phyloP scores from a whole-genome alignment of 2,329 filamentous ascomycete genomes.

The Gnomoniopsis sp. region DNA sequence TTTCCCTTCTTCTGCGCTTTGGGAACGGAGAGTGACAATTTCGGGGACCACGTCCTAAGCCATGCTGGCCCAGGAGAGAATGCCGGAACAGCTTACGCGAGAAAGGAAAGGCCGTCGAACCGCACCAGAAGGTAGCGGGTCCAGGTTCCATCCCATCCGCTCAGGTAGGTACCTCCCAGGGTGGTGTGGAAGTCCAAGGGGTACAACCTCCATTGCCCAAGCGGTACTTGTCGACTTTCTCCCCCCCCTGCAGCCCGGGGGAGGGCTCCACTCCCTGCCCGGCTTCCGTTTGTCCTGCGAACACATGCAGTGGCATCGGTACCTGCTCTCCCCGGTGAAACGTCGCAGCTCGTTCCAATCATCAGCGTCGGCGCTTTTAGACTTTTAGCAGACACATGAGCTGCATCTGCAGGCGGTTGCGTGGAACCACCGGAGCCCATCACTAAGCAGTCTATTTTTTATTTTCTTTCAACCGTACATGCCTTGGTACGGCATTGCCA shows the following conservation, averaged over 20 bases:
- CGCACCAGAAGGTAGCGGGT: constrained; percentile 9
- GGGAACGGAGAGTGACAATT: not conserved
- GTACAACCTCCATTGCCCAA: not conserved
- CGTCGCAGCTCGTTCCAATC: not conserved
- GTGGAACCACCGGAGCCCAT: not conserved
- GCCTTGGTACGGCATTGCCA: no score
- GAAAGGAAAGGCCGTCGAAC: constrained; percentile 15
- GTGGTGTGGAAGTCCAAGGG: not conserved
- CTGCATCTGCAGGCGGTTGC: not conserved
- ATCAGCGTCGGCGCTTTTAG: not conserved
- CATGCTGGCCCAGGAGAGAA: not conserved
- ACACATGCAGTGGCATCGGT: not conserved
- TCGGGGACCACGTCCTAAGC: not conserved
- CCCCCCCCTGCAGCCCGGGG: constrained; percentile 1
- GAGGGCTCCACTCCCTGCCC: constrained; percentile 9
- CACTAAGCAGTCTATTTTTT: no score
- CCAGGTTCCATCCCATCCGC: constrained; percentile 9
- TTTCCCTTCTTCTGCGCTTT: not conserved
- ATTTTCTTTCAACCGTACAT: no score
- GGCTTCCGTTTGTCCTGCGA: constrained; percentile 5
- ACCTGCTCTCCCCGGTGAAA: not conserved
- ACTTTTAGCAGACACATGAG: not conserved
- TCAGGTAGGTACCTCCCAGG: constrained; percentile 17
- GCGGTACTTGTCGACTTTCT: constrained; percentile 1
- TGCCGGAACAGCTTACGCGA: constrained; percentile 16